These are phyloP conservation scores for Naganishia sp. DNA, from an alignment of 1,284 basidiomycete genomes.

Conservation along the genomic window DNA sequence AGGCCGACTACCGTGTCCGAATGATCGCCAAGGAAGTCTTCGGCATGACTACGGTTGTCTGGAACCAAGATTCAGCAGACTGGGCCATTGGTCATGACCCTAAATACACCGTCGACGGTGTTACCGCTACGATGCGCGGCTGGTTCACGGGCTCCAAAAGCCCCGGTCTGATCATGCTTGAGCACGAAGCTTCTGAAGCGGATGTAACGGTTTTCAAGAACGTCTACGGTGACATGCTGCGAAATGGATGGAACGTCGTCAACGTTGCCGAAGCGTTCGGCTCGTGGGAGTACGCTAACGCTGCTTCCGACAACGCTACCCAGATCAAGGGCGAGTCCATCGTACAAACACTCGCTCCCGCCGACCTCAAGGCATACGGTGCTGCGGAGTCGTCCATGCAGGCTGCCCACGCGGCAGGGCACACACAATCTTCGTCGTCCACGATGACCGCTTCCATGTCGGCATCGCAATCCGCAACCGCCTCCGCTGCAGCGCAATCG, in stretches of 20 bases:
- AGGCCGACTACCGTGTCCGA: conserved; percentile 56
- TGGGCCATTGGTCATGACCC: conserved; percentile 49
- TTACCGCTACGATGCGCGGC: conserved; percentile 29
- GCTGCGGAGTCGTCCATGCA: conserved; percentile 5
- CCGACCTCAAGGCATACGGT: conserved; percentile 20
- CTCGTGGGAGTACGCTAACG: conserved; percentile 62
- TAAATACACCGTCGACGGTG: conserved; percentile 39
- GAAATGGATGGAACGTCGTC: conserved; percentile 67
- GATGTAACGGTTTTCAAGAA: conserved; percentile 70
- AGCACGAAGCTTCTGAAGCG: conserved; percentile 72
- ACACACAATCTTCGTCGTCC: conserved; percentile 3
- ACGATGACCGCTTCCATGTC: conserved; percentile 4
- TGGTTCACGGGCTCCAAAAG: conserved; percentile 61
- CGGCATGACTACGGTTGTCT: conserved; percentile 51
- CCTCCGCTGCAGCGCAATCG: conserved; percentile 12
- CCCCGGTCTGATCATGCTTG: conserved; percentile 75
- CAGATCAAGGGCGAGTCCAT: conserved; percentile 25
- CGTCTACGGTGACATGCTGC: conserved; percentile 64
- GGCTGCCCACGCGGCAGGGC: conserved; percentile 1
- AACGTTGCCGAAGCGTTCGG: conserved; percentile 60
- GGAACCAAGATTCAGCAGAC: conserved; percentile 53
- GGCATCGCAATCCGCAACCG: conserved; percentile 30
- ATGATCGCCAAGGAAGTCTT: conserved; percentile 56
- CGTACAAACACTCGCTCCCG: conserved; percentile 26
- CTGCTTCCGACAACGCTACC: conserved; percentile 43